These are phyloP conservation scores for Phytopythium aichiense DNA, from an alignment of 352 stramenopile species.

Conservation along the genomic window DNA sequence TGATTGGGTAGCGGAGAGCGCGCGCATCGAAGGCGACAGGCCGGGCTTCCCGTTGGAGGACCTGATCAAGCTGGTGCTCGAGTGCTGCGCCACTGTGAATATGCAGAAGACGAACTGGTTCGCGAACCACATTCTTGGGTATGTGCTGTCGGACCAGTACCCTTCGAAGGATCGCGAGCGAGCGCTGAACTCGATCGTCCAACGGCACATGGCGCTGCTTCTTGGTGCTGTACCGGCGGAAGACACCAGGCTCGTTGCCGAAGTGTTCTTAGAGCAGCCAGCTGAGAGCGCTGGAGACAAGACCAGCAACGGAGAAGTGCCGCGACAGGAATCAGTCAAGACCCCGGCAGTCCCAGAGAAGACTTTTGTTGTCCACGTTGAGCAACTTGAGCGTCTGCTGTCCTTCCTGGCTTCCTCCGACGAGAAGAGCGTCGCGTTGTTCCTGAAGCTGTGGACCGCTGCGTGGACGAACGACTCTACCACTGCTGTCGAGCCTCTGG, in stretches of 20 bases:
- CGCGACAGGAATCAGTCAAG: not conserved
- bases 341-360: not conserved
- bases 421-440: conserved; percentile 6
- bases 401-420: not conserved
- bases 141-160: conserved; percentile 36
- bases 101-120: conserved; percentile 79
- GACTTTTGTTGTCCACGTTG: too few relatives aligned
- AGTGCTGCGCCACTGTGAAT: conserved; percentile 44
- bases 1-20: conserved; percentile 18
- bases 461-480: conserved; percentile 11
- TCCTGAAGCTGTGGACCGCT: conserved; percentile 41
- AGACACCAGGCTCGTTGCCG: not conserved
- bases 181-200: conserved; percentile 30
- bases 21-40: conserved; percentile 13
- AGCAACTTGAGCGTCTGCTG: not conserved
- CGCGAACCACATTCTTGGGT: conserved; percentile 52
- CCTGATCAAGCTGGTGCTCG: conserved; percentile 36
- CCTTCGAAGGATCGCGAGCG: conserved; percentile 21
- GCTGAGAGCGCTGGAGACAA: not conserved
- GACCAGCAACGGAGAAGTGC: not conserved
- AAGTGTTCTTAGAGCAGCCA: not conserved
- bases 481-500: not conserved
- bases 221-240: conserved; percentile 34
- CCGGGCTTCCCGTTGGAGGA: conserved; percentile 18
- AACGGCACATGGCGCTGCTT: conserved; percentile 40